Evolutionary conservation across 1,284 basidiomycete species (phyloP).

Genomic region (Agroathelia rolfsii): DNA sequence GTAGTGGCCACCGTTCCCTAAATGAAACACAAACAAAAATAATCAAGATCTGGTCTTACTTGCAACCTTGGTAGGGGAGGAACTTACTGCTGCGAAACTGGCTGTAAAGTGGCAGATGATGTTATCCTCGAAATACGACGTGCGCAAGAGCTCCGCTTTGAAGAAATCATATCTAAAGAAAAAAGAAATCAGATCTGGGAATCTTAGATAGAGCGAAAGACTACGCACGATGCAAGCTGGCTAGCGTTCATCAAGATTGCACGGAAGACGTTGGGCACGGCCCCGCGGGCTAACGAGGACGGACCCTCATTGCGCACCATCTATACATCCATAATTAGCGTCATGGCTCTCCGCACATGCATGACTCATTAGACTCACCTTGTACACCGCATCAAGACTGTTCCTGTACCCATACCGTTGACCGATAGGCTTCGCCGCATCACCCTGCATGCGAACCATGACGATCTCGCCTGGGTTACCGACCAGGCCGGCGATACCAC

Average conservation of each 20-base stretch:
- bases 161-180: slow-evolving; percentile 75
- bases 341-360: slow-evolving; percentile 6
- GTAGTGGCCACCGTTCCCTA: slow-evolving; percentile 88
- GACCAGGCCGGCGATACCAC: slow-evolving; percentile 72
- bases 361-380: slow-evolving; percentile 36
- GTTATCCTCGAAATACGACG: slow-evolving; percentile 67
- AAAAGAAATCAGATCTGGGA: background rate
- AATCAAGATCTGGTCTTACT: slow-evolving; percentile 2
- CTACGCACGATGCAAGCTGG: slow-evolving; percentile 74
- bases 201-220: slow-evolving; percentile 2
- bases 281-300: slow-evolving; percentile 68
- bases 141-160: slow-evolving; percentile 70
- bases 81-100: slow-evolving; percentile 71
- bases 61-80: background rate
- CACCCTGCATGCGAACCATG: slow-evolving; percentile 81
- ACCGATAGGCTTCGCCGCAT: slow-evolving; percentile 78
- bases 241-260: slow-evolving; percentile 87
- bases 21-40: slow-evolving; percentile 1
- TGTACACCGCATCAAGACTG: slow-evolving; percentile 74
- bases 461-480: slow-evolving; percentile 89
- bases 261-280: slow-evolving; percentile 79
- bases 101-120: slow-evolving; percentile 77
- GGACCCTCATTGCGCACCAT: slow-evolving; percentile 81
- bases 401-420: slow-evolving; percentile 83
- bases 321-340: slow-evolving; percentile 23